Conservation (phyloP, 1,284 basidiomycete species). For the Lignosus rhinocerotis region DNA sequence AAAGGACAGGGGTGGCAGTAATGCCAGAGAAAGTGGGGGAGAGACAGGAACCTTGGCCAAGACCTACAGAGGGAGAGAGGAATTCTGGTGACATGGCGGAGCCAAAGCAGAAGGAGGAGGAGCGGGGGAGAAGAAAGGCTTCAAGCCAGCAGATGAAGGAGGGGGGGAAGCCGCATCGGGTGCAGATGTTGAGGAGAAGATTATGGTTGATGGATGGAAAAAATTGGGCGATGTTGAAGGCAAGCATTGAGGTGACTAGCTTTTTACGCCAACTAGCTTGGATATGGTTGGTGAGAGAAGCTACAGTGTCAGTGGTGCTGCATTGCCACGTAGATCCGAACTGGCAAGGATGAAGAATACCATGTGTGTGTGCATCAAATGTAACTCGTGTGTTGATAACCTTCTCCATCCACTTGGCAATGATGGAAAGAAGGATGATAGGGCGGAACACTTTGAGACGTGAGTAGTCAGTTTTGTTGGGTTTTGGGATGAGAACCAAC, state of each 20-base stretch:
- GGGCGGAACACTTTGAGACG: constrained; percentile 9
- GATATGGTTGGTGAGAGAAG: constrained; percentile 1
- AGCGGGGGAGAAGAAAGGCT: not conserved
- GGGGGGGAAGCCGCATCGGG: not conserved
- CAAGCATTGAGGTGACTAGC: constrained; percentile 6
- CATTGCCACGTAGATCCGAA: constrained; percentile 10
- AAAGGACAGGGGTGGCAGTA: constrained; percentile 11
- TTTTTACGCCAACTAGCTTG: constrained; percentile 1
- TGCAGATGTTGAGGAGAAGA: constrained; percentile 1
- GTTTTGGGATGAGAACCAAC: constrained; percentile 22
- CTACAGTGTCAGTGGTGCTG: constrained; percentile 7
- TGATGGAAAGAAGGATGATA: constrained; percentile 8
- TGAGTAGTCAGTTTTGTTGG: constrained; percentile 13
- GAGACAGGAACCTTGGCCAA: constrained; percentile 16
- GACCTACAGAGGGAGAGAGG: constrained; percentile 1
- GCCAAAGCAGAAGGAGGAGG: constrained; percentile 9
- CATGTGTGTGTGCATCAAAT: constrained; percentile 4
- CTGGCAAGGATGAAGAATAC: constrained; percentile 8
- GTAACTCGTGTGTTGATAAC: no score
- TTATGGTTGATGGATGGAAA: constrained; percentile 15
- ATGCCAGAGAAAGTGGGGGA: constrained; percentile 17
- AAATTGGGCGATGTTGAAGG: constrained; percentile 13
- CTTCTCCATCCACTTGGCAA: constrained; percentile 11
- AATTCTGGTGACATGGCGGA: not conserved
- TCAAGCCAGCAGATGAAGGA: not conserved